These are phyloP conservation scores for Actinomortierella wolfii DNA, from an alignment of 371 early-diverging fungal species.

Conservation along the genomic window DNA sequence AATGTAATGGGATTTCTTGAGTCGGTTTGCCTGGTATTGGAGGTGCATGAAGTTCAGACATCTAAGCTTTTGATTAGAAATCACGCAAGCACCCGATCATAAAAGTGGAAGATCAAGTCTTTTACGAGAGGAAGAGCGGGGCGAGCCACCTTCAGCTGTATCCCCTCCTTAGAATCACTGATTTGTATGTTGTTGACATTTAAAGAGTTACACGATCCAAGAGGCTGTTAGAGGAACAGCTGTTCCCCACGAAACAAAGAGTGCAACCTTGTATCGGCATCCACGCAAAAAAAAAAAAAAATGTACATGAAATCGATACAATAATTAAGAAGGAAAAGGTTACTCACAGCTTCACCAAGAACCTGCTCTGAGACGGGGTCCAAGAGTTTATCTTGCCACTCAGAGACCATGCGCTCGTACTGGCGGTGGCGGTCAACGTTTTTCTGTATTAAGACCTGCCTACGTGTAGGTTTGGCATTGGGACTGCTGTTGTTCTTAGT, in stretches of 20 bases:
- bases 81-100: neutral
- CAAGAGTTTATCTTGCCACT: slow-evolving; percentile 64
- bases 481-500: neutral
- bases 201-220: no score
- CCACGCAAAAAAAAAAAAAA: no score
- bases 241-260: no score
- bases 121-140: no score
- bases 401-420: slow-evolving; percentile 56
- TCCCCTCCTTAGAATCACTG: no score
- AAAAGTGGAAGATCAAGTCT: neutral
- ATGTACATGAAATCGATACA: neutral
- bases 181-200: no score
- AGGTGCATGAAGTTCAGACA: neutral
- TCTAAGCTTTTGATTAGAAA: neutral
- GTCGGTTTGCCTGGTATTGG: slow-evolving; percentile 43
- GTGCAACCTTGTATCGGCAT: no score
- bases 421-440: slow-evolving; percentile 55
- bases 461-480: slow-evolving; percentile 23
- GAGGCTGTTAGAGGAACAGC: no score
- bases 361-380: slow-evolving; percentile 27
- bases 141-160: no score
- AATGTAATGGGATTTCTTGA: slow-evolving; percentile 54
- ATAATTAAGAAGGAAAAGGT: no score
- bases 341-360: slow-evolving; percentile 40
- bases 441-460: slow-evolving; percentile 51